phyloP scores from a whole-genome alignment of 495 filamentous ascomycete species.

The Daldinia bambusicola region DNA sequence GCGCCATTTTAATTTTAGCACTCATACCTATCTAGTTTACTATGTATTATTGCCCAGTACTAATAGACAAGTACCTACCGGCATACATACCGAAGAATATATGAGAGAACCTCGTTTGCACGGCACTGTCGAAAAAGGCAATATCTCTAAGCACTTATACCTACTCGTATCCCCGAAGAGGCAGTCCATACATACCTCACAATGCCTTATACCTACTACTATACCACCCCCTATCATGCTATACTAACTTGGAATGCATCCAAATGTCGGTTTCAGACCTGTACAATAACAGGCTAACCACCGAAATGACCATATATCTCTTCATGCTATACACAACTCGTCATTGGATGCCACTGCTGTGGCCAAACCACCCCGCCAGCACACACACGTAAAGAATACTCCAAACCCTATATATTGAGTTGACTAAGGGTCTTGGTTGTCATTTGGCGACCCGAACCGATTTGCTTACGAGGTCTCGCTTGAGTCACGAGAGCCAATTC shows the following conservation, averaged over 20 bases:
- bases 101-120: too few species aligned
- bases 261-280: constrained; percentile 9
- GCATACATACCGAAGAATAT: too few species aligned
- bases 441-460: constrained; percentile 39
- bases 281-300: constrained; percentile 24
- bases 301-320: constrained; percentile 38
- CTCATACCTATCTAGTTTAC: background rate
- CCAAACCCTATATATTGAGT: constrained; percentile 40
- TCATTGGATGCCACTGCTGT: constrained; percentile 24
- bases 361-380: constrained; percentile 28
- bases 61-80: too few species aligned
- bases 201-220: background rate
- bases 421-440: constrained; percentile 33
- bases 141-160: background rate
- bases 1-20: background rate
- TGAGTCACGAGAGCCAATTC: constrained; percentile 47
- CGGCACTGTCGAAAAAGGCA: too few species aligned
- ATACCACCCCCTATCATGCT: constrained; percentile 4
- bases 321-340: constrained; percentile 19
- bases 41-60: too few species aligned
- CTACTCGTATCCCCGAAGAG: background rate
- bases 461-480: constrained; percentile 42
- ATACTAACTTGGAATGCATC: constrained; percentile 21
- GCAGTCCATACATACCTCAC: background rate
- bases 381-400: constrained; percentile 36